Evolutionary conservation across 1,139 yeast genomes (phyloP).

Genomic region (Pichiaceae sp.): DNA sequence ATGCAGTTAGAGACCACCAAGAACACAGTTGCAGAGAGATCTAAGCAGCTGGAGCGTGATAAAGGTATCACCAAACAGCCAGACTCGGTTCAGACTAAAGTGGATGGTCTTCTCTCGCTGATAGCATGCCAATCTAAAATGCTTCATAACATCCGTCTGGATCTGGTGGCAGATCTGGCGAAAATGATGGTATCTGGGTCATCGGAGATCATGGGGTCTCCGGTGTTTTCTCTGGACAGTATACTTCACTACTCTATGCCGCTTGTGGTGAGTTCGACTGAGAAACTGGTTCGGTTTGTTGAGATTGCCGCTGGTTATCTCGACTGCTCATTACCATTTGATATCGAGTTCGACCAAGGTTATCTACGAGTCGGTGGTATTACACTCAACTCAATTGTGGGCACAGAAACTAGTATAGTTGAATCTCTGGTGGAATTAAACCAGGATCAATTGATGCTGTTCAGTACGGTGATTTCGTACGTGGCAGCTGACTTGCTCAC

Average conservation of each 20-base stretch:
- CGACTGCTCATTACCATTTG: conserved; percentile 8
- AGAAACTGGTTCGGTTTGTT: conserved; percentile 6
- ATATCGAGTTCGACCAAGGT: not conserved
- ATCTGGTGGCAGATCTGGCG: conserved; percentile 5
- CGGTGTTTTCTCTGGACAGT: conserved; percentile 8
- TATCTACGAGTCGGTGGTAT: not conserved
- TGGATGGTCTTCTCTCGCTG: too few relatives aligned
- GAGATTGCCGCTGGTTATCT: conserved; percentile 4
- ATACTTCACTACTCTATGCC: conserved; percentile 6
- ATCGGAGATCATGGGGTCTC: conserved; percentile 7
- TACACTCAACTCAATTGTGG: too few relatives aligned
- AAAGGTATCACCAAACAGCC: too few relatives aligned
- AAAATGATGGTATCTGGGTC: conserved; percentile 1
- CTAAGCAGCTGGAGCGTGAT: too few relatives aligned
- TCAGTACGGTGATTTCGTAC: conserved; percentile 14
- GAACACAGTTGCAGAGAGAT: too few relatives aligned
- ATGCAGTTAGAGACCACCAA: too few relatives aligned
- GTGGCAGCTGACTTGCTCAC: conserved; percentile 11
- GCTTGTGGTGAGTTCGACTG: conserved; percentile 7
- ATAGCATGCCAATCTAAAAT: not conserved
- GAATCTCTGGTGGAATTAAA: conserved; percentile 9
- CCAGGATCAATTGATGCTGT: conserved; percentile 7
- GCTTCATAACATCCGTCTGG: not conserved
- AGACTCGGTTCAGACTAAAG: too few relatives aligned
- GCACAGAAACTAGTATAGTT: too few relatives aligned